Conservation (phyloP, 441 rosid genomes). For the Metrosideros polymorpha region DNA sequence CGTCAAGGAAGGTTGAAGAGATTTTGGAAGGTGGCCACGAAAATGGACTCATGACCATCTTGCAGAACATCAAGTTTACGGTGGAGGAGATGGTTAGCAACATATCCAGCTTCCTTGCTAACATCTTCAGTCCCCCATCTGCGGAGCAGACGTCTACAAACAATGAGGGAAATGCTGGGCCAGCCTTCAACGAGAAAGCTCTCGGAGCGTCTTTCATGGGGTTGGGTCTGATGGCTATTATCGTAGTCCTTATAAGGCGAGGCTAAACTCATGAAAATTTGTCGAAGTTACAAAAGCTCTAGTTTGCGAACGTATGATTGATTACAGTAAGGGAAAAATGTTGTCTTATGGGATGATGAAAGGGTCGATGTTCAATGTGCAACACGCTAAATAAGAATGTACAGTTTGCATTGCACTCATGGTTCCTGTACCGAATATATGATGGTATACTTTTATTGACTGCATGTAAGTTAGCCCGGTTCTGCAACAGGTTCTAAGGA, state of each 20-base stretch:
- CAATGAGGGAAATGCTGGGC: slow-evolving; percentile 17
- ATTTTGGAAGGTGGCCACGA: not conserved
- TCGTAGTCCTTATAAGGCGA: slow-evolving; percentile 52
- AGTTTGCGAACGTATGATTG: not conserved
- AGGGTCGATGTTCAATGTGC: not conserved
- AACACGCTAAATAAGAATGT: not conserved
- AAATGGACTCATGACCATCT: slow-evolving; percentile 3
- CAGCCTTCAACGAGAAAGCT: slow-evolving; percentile 11
- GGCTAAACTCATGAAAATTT: slow-evolving; percentile 6
- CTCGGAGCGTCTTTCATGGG: slow-evolving; percentile 34
- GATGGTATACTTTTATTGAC: not conserved
- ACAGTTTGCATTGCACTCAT: not conserved
- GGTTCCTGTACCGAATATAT: not conserved
- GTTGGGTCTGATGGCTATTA: slow-evolving; percentile 46
- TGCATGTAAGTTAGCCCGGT: not conserved
- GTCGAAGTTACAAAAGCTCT: not conserved
- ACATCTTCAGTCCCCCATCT: slow-evolving; percentile 22
- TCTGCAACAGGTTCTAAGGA: not conserved
- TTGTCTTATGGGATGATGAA: not conserved
- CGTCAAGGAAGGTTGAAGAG: not conserved
- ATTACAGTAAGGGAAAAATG: not conserved
- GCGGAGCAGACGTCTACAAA: slow-evolving; percentile 5
- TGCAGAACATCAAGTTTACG: slow-evolving; percentile 18
- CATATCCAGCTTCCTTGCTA: slow-evolving; percentile 23
- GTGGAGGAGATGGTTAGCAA: slow-evolving; percentile 9